Evolutionary conservation across 2,329 filamentous ascomycete genomes (phyloP), one percentile per base, ranked within the genome.

Genomic region (Sporothrix sp.): DNA sequence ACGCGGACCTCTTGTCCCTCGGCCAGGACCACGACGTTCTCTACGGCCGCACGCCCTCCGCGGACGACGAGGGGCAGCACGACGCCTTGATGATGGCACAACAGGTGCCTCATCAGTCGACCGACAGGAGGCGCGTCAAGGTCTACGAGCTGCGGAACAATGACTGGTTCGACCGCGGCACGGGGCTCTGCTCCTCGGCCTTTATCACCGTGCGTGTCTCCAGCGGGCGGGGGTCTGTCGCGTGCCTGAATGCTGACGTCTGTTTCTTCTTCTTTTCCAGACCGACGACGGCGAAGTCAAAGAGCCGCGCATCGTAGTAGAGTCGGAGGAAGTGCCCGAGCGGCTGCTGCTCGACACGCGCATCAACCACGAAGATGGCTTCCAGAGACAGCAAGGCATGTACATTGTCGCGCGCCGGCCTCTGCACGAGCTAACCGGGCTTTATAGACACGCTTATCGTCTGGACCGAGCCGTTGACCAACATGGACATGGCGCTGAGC

Each of bases 111-210:
- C 78, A 81, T 78, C 76, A 75, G 71, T 70, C 74, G 67, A 75
- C 75, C 67, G 79, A 82, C 63, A 80, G 75, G 70, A 81, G 78
- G 68, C 78, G 93, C 76, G 93, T 97, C 69, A 98, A 98, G 76
- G 93, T 98, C 66, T 98, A 98, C 69, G 93, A 97, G 74, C 79
- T 98, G 62, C 88, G 87, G 68, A 89, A 95, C 71, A 95, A 95
- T 76, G 93, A 97, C 80, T 98, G 93, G 93, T 96, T 91, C 66
- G 93, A 98, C 71, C 79, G 91, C 63, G 93, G 93, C 57, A 98
- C 93, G 43, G 93, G 93, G 56, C 96, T 96, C 68, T 97, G 93
- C 67, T 87, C 81, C 54, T 89, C 90, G 43, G 77, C 82, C 57
- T 79, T 85, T 57, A 70, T 83, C 57, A 77, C 82, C 66, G 86